Conservation (phyloP, 495 filamentous ascomycete species). For the Lophiotrema nucula region DNA sequence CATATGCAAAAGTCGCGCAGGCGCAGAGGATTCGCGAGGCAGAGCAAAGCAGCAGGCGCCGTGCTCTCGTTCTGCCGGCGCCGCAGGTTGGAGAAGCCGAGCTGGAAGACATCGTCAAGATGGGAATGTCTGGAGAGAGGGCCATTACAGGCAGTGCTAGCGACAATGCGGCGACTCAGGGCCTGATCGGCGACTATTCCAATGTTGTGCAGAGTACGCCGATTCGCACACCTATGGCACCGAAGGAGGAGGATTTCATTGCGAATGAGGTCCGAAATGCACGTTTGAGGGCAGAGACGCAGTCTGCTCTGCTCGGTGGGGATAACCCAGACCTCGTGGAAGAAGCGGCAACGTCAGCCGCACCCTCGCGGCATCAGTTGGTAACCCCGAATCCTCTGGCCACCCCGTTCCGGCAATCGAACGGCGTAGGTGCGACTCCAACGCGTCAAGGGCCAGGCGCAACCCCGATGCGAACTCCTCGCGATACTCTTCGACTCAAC, state of each 20-base stretch:
- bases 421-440: conserved; percentile 71
- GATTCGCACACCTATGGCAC: conserved; percentile 85
- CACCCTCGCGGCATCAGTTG: conserved; percentile 72
- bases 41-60: conserved; percentile 90
- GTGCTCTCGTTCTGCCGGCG: conserved; percentile 72
- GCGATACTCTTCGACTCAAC: conserved; percentile 87
- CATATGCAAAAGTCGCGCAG: conserved; percentile 90
- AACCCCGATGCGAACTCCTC: conserved; percentile 86
- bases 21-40: conserved; percentile 95
- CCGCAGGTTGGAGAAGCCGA: conserved; percentile 92
- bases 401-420: conserved; percentile 76
- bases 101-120: conserved; percentile 97
- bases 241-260: conserved; percentile 89
- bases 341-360: conserved; percentile 70
- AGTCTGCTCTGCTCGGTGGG: conserved; percentile 91
- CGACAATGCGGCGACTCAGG: conserved; percentile 82
- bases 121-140: conserved; percentile 91
- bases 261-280: conserved; percentile 97
- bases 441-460: conserved; percentile 64
- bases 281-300: conserved; percentile 84
- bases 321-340: conserved; percentile 90
- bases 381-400: conserved; percentile 93
- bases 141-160: conserved; percentile 76
- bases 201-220: conserved; percentile 78
- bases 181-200: conserved; percentile 80